Percentiles rank a stretch among this genome's conserved stretches.
Evolutionary conservation across 2,329 filamentous ascomycete genomes (phyloP).

Genomic region (Fusarium aywerte): DNA sequence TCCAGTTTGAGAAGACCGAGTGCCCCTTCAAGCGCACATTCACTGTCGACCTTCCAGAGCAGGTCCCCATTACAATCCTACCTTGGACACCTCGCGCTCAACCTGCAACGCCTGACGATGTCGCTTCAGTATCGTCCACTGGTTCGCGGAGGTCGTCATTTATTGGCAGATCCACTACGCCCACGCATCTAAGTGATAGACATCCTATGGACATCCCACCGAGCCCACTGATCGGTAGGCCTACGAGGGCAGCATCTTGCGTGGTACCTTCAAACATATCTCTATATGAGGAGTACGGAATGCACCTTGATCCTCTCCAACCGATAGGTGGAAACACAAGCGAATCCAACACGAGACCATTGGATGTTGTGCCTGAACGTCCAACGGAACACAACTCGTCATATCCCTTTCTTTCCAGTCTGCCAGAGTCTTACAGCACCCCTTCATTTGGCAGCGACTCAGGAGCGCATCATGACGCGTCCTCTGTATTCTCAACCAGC

Average conservation of each 20-base stretch:
- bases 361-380: constrained; percentile 29
- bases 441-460: constrained; percentile 12
- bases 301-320: constrained; percentile 11
- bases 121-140: constrained; percentile 11
- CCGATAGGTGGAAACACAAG: not conserved
- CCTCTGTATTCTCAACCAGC: constrained; percentile 17
- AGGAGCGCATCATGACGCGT: constrained; percentile 5
- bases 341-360: constrained; percentile 4
- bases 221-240: constrained; percentile 18
- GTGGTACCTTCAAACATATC: constrained; percentile 19
- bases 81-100: constrained; percentile 69
- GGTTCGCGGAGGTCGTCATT: constrained; percentile 35
- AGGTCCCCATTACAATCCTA: constrained; percentile 72
- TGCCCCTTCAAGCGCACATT: constrained; percentile 87
- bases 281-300: constrained; percentile 24
- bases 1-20: constrained; percentile 87
- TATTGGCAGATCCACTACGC: constrained; percentile 27
- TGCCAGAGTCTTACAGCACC: constrained; percentile 1
- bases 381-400: constrained; percentile 3
- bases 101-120: constrained; percentile 22
- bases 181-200: constrained; percentile 18
- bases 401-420: constrained; percentile 13
- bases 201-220: constrained; percentile 14
- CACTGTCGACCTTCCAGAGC: constrained; percentile 76
- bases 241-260: constrained; percentile 16